Percentiles rank a stretch among this genome's conserved stretches.
These are phyloP conservation scores for Sindora glabra DNA, from an alignment of 306 rosid genomes.

Conservation along the genomic window DNA sequence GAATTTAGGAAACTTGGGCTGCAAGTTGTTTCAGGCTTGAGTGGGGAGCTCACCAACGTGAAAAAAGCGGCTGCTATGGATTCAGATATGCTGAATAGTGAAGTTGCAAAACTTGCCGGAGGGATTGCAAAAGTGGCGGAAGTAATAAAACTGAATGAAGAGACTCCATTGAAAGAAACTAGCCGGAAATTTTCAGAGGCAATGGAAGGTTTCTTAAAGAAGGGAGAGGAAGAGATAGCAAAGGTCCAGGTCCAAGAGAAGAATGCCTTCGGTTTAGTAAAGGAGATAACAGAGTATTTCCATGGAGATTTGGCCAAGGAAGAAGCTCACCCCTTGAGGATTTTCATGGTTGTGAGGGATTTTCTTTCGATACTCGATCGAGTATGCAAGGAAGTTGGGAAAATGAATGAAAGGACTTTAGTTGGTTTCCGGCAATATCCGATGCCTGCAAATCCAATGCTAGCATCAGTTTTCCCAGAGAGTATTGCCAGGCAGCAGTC, in stretches of 20 bases:
- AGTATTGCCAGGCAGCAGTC: constrained; percentile 31
- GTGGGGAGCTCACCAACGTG: constrained; percentile 74
- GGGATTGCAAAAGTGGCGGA: constrained; percentile 50
- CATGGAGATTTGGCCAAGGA: constrained; percentile 80
- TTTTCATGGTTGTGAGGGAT: constrained; percentile 73
- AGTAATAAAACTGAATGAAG: constrained; percentile 54
- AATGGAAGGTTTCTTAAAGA: constrained; percentile 56
- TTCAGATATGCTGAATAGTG: constrained; percentile 54
- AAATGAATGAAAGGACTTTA: constrained; percentile 61
- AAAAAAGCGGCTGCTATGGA: constrained; percentile 89
- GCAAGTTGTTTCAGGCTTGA: constrained; percentile 83
- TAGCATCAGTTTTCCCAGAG: constrained; percentile 38
- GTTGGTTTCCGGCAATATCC: constrained; percentile 54
- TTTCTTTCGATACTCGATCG: constrained; percentile 66
- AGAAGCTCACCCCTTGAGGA: constrained; percentile 82
- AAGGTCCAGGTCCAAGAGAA: constrained; percentile 51
- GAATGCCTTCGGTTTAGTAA: constrained; percentile 46
- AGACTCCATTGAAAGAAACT: constrained; percentile 36
- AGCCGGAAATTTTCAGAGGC: constrained; percentile 50
- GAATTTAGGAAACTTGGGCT: constrained; percentile 67
- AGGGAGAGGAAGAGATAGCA: constrained; percentile 56
- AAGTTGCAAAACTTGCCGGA: constrained; percentile 59
- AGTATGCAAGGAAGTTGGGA: constrained; percentile 84
- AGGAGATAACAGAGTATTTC: constrained; percentile 78
- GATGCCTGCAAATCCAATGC: constrained; percentile 22